Percentiles rank a stretch among this genome's conserved stretches.
These are phyloP conservation scores for Lachnellula cervina DNA, from an alignment of 2,329 filamentous ascomycete genomes.

Conservation along the genomic window DNA sequence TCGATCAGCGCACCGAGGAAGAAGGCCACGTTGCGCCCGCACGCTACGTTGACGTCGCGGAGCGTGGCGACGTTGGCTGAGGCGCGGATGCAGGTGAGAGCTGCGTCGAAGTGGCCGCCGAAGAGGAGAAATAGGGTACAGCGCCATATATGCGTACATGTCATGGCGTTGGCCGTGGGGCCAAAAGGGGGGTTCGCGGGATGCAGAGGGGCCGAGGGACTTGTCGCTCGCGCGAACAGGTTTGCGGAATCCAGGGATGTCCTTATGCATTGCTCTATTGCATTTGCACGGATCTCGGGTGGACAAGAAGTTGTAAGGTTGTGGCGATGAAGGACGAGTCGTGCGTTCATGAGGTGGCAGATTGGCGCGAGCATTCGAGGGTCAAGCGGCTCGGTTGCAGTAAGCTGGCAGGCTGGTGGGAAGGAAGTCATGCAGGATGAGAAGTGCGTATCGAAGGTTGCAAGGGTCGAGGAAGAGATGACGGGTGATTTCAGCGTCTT, in stretches of 20 bases:
- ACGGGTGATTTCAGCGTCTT: constrained; percentile 64
- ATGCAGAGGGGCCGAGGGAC: constrained; percentile 33
- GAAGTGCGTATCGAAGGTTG: constrained; percentile 80
- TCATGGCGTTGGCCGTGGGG: constrained; percentile 56
- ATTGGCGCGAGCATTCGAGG: constrained; percentile 70
- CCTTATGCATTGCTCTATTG: constrained; percentile 71
- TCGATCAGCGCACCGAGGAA: constrained; percentile 67
- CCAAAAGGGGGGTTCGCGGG: constrained; percentile 31
- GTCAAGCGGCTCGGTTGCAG: constrained; percentile 63
- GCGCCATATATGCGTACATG: constrained; percentile 83
- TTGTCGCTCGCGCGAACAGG: constrained; percentile 64
- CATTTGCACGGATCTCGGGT: constrained; percentile 58
- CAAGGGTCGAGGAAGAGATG: constrained; percentile 62
- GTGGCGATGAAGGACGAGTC: constrained; percentile 82
- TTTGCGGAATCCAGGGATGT: constrained; percentile 74
- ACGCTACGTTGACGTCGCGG: constrained; percentile 68
- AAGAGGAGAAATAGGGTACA: constrained; percentile 77
- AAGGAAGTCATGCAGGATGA: constrained; percentile 68
- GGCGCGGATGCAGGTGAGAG: constrained; percentile 67
- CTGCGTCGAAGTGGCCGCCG: constrained; percentile 66
- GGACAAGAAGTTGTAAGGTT: constrained; percentile 74
- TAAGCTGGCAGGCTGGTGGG: constrained; percentile 66
- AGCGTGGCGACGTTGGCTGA: constrained; percentile 65
- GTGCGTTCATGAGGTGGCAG: constrained; percentile 73
- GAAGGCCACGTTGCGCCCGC: constrained; percentile 76